Evolutionary conservation across 176 grass and related monocot species (phyloP).

Genomic region (Microstegium vimineum): DNA sequence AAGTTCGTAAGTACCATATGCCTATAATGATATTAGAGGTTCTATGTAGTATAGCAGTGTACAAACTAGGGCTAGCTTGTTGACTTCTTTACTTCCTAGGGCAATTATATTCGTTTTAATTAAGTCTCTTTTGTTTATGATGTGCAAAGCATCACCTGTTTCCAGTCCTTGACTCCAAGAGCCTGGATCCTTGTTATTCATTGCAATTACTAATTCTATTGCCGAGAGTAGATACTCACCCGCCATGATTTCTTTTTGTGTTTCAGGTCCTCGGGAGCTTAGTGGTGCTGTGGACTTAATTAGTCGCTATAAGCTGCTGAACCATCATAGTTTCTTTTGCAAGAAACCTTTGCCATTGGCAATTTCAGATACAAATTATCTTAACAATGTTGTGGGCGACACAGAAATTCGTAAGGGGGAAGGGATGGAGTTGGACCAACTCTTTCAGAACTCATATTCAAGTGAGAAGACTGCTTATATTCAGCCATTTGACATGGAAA

Average conservation of each 20-base stretch:
- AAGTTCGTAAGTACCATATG: neutral
- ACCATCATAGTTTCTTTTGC: conserved; percentile 80
- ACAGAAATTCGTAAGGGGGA: conserved; percentile 77
- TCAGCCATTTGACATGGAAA: conserved; percentile 57
- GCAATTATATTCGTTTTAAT: neutral
- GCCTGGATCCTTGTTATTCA: neutral
- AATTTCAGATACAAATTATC: conserved; percentile 70
- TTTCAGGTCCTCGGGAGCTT: conserved; percentile 67
- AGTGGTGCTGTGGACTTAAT: conserved; percentile 76
- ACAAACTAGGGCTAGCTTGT: neutral
- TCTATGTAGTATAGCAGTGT: neutral
- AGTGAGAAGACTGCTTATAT: conserved; percentile 56
- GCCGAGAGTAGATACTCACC: neutral
- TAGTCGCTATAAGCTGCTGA: conserved; percentile 52
- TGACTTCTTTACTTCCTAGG: neutral
- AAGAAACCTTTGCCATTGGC: conserved; percentile 60
- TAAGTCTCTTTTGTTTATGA: neutral
- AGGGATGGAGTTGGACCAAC: conserved; percentile 75
- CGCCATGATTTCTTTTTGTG: neutral
- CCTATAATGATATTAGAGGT: conserved; percentile 1
- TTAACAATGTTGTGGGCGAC: conserved; percentile 70
- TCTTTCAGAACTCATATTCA: conserved; percentile 48
- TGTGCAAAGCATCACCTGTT: neutral
- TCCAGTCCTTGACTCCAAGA: neutral
- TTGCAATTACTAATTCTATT: neutral